phyloP scores from a whole-genome alignment of 2,329 filamentous ascomycete genomes.

The Xylariaceae sp. region DNA sequence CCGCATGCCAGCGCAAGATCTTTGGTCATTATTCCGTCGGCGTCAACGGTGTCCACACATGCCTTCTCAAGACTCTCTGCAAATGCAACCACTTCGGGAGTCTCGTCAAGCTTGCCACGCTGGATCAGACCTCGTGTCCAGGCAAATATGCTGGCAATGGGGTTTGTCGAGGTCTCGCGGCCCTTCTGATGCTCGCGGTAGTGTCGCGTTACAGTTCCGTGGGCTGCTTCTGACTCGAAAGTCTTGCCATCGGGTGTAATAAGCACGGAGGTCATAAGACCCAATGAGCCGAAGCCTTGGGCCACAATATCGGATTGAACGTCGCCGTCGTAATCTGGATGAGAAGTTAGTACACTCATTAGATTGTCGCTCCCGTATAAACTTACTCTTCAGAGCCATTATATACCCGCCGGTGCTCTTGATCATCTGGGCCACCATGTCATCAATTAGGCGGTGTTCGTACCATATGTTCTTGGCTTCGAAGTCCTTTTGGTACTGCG shows the following conservation, averaged over 20 bases:
- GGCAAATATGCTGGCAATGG: constrained; percentile 97
- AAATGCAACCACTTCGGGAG: constrained; percentile 90
- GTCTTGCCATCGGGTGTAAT: constrained; percentile 97
- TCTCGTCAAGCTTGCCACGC: constrained; percentile 89
- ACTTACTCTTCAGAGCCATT: constrained; percentile 96
- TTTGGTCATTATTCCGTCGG: constrained; percentile 98
- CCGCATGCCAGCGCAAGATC: constrained; percentile 95
- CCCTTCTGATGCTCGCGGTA: constrained; percentile 99
- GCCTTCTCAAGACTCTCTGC: constrained; percentile 91
- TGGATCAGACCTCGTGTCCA: constrained; percentile 96
- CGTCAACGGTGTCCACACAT: constrained; percentile 91
- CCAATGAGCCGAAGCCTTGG: constrained; percentile 96
- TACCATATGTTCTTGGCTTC: constrained; percentile 97
- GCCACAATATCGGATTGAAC: constrained; percentile 98
- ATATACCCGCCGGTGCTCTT: constrained; percentile 97
- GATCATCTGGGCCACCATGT: constrained; percentile 99
- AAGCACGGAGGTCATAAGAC: constrained; percentile 97
- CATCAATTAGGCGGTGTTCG: constrained; percentile 98
- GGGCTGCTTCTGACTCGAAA: constrained; percentile 96
- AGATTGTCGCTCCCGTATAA: background rate
- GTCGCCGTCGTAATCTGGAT: constrained; percentile 93
- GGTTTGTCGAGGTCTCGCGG: constrained; percentile 95
- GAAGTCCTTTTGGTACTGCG: constrained; percentile 84
- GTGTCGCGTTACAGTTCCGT: constrained; percentile 97
- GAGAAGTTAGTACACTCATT: constrained; percentile 25